phyloP scores from a whole-genome alignment of 176 grass and related monocot species.

The Hordeum vulgare region MorexV3_pseudomolecules_assembly NC_058518.1:110880061-110880560 shows the following conservation, averaged over 20 bases:
- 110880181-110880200: no score
- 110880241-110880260: not conserved
- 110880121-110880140: no score
- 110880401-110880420: slow-evolving; percentile 48
- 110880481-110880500: slow-evolving; percentile 52
- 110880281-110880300: not conserved
- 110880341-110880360: slow-evolving; percentile 76
- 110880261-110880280: no score
- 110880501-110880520: no score
- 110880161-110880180: no score
- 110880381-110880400: slow-evolving; percentile 37
- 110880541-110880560: no score
- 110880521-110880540: no score
- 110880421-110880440: slow-evolving; percentile 33
- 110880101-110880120: no score
- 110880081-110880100: no score
- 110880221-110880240: not conserved
- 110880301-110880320: slow-evolving; percentile 54
- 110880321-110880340: slow-evolving; percentile 51
- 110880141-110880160: no score
- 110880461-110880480: slow-evolving; percentile 56
- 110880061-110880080: no score
- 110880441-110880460: slow-evolving; percentile 64
- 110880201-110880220: not conserved
- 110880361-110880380: slow-evolving; percentile 53